Evolutionary conservation across 208 protist genomes (phyloP), one percentile per base, ranked within the genome.

Genomic region (Trypanosoma scelopori): DNA sequence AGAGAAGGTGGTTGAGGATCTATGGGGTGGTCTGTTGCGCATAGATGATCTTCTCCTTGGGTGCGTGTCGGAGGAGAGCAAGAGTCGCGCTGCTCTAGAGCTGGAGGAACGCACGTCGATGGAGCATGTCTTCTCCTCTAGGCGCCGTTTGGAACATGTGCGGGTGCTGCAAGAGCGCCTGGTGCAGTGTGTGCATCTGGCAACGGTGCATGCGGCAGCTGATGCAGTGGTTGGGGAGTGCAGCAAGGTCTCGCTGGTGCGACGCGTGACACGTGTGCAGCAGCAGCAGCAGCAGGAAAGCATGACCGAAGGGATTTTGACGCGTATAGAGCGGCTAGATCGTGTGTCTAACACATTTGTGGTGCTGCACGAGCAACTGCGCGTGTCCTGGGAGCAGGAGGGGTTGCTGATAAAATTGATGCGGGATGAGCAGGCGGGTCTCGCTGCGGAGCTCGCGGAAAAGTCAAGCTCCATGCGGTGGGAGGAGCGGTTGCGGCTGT

Each of bases 311-410:
- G 25, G 46, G 53, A 16, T 48, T 3, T 37, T 3, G 5, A 37
- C 22, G 22, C 15, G 15, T 1, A 50, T 60, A 42, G 30, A 55
- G 30, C 55, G 66, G 4, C 16, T 71, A 12, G 55, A 4, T 16
- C 11, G 20, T 28, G 16, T 71, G 22, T 20, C 12, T 25, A 20
- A 50, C 20, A 37, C 23, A 45, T 13, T 71, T 20, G 48, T 55
- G 13, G 59, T 28, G 0, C 23, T 65, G 28, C 66, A 65, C 23
- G 48, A 64, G 9, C 55, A 71, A 35, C 23, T 71, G 15, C 32
- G 13, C 41, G 47, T 71, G 16, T 35, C 43, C 5, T 6, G 61
- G 32, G 48, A 46, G 28, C 58, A 65, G 22, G 51, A 59, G 18
- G 27, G 35, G 13, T 20, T 56, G 0, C 3, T 28, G 7, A 4